Evolutionary conservation across 805 yeast genomes (phyloP), one percentile per base, ranked within the genome.

Genomic region (Myxozyma lipomycoides): DNA sequence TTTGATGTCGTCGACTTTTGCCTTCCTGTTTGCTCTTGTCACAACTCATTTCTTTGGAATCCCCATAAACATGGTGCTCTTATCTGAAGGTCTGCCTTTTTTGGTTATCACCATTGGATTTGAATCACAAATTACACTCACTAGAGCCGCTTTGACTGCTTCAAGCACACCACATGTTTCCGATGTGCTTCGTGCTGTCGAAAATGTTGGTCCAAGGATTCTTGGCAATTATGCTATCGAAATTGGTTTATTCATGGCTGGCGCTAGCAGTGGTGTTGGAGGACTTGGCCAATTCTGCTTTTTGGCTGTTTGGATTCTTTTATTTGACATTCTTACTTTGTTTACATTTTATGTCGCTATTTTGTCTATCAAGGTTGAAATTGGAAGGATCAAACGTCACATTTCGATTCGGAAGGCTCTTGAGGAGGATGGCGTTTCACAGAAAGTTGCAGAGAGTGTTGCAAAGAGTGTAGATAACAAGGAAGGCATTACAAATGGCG

Each of bases 21-120:
- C 95, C 2, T 84, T 93, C 62, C 71, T 88, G 50, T 78, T 86
- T 59, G 96, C 96, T 1, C 73, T 85, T 42, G 80, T 79, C 53
- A 71, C 83, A 44, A 75, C 86, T 6, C 74, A 76, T 49, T 62
- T 78, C 26, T 70, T 85, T 43, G 77, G 79, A 32, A 70, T 79
- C 41, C 77, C 77, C 45, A 82, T 91, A 28, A 81, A 95, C 6
- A 73, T 87, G 48, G 72, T 86, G 48, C 80, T 86, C 48, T 73
- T 91, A 58, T 79, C 89, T 50, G 97, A 91, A 70, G 97, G 97
- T 30, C 70, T 91, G 41, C 98, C 98, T 21, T 91, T 91, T 68
- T 77, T 91, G 63, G 95, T 91, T 21, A 88, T 95, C 19, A 83
- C 88, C 3, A 80, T 91, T 64, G 98, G 98, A 1, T 91, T 91